Percentiles rank a stretch among this genome's conserved stretches.
Conservation (phyloP, 2,329 filamentous ascomycete genomes). For the Neospermospora avenae region DNA sequence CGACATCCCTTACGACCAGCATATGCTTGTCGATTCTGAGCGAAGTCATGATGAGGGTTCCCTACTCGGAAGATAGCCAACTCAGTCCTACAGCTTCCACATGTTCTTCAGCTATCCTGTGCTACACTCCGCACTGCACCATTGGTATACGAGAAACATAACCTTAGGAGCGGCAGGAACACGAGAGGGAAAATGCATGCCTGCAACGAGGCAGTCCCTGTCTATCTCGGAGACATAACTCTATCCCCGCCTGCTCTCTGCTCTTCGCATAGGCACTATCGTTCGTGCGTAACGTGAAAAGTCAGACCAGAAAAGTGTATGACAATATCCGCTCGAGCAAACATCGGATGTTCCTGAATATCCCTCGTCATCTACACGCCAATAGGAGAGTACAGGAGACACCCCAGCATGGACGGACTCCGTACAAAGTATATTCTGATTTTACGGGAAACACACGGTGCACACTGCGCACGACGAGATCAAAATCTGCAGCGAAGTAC, state of each 20-base stretch:
- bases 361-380: neutral
- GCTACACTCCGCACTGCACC: neutral
- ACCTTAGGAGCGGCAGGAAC: neutral
- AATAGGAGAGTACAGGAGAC: neutral
- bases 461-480: neutral
- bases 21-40: neutral
- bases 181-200: neutral
- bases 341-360: slow-evolving; percentile 1
- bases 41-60: neutral
- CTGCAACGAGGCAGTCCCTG: neutral
- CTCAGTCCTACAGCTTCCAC: neutral
- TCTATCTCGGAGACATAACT: neutral
- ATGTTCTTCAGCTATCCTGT: neutral
- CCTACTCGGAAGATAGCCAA: neutral
- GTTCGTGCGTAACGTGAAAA: slow-evolving; percentile 1
- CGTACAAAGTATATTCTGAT: no score
- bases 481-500: neutral
- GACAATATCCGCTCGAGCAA: neutral
- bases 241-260: neutral
- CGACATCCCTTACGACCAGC: neutral
- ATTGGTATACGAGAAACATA: neutral
- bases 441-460: neutral
- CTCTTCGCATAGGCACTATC: neutral
- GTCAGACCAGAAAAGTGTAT: neutral
- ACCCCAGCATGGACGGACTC: neutral